phyloP scores from a whole-genome alignment of 2,329 filamentous ascomycete species.

The Aspergillus phoenicis region DNA sequence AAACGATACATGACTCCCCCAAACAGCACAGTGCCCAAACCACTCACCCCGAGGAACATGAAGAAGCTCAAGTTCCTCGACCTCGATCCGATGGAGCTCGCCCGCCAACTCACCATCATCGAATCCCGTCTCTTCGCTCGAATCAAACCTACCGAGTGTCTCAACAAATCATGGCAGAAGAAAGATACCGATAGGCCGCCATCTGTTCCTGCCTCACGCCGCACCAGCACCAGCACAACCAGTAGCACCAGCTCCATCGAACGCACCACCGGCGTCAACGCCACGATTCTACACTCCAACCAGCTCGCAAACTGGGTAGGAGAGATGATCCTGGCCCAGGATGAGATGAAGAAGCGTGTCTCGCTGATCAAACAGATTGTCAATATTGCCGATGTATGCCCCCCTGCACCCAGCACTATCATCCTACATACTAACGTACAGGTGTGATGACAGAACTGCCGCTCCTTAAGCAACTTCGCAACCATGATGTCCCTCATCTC shows the following conservation, averaged over 20 bases:
- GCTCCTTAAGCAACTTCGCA: slow-evolving; percentile 90
- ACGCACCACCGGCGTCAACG: slow-evolving; percentile 76
- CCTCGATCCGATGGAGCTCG: slow-evolving; percentile 93
- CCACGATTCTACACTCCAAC: slow-evolving; percentile 94
- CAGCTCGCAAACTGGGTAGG: slow-evolving; percentile 99
- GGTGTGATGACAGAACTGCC: slow-evolving; percentile 73
- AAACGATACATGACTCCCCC: slow-evolving; percentile 86
- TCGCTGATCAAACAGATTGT: slow-evolving; percentile 99
- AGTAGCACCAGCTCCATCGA: slow-evolving; percentile 72
- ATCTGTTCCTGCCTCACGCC: background rate
- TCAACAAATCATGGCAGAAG: slow-evolving; percentile 99
- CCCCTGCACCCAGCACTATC: background rate
- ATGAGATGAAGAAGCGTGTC: slow-evolving; percentile 92
- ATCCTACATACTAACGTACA: background rate
- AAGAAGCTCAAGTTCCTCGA: slow-evolving; percentile 98
- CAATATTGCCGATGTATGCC: slow-evolving; percentile 80
- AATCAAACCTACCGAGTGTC: slow-evolving; percentile 91
- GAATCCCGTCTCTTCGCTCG: slow-evolving; percentile 93
- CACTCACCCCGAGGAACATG: slow-evolving; percentile 98
- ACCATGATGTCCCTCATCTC: slow-evolving; percentile 97
- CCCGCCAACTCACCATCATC: slow-evolving; percentile 95
- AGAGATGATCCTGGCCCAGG: slow-evolving; percentile 95
- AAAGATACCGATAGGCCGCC: slow-evolving; percentile 58
- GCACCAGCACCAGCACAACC: slow-evolving; percentile 23
- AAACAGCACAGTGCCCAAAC: slow-evolving; percentile 76